Evolutionary conservation across 257 asterid species (phyloP), one percentile per base, ranked within the genome.

Genomic region (Verbena officinalis): DNA sequence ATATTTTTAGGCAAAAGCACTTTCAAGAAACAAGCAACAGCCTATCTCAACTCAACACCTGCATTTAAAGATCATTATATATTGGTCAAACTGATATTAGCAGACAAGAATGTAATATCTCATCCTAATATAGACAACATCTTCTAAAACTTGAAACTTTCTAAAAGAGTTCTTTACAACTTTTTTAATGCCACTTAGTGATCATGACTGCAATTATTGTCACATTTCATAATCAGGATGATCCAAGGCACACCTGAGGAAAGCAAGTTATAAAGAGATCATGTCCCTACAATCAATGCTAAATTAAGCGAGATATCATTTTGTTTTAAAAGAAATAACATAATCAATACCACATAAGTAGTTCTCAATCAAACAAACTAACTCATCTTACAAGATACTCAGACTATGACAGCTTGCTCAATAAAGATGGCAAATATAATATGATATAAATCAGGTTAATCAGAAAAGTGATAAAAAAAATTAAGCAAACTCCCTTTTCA

Each of bases 1-100:
- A 87, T 89, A 87, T 89, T 24, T 64, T 50, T 67, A 74, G n/a
- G 49, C 58, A 27, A 58, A 72, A 66, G 64, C 73, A 60, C 76
- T 67, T 71, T 0, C 36, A 45, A 53, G 23, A 34, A 61, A 77
- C 65, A 64, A 48, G 62, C 55, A 69, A 30, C 44, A 5, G 55
- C 56, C 49, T 57, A 65, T 59, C 70, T 67, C 68, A 73, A 64
- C 45, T 61, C 69, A 71, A 33, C 31, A 19, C 79, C 92, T 82
- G 85, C 59, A 64, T 30, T 16, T 52, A 20, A 39, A 23, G 15
- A 55, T 42, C 45, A 57, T 40, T 39, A 13, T 30, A 56, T 14
- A 15, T 31, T 14, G 48, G 40, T 30, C 60, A 39, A 54, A 38
- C 36, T 17, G 31, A 40, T 9, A 59, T 38, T 17, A 51, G 0